These are phyloP conservation scores for Coelastrella sp. DNA, from an alignment of 139 green algal genomes.

Conservation along the genomic window DNA sequence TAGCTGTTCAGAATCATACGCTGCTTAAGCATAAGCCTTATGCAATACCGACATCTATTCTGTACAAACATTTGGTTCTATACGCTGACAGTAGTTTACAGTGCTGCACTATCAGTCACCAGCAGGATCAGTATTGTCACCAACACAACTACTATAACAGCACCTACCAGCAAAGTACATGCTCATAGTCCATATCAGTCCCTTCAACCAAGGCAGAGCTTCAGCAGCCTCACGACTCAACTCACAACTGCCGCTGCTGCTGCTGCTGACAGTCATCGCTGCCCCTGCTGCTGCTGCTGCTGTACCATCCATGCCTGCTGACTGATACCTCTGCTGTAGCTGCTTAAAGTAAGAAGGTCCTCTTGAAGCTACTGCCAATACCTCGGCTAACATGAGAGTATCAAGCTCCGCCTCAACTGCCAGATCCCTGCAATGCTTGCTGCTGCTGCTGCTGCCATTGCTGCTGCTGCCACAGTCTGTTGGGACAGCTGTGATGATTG, in stretches of 20 bases:
- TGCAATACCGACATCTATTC: too few species aligned
- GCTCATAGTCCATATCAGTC: slow-evolving; percentile 80
- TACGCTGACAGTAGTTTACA: too few species aligned
- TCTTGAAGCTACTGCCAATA: background rate
- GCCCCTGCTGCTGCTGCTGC: too few species aligned
- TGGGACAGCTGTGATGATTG: slow-evolving; percentile 47
- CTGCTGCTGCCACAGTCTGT: background rate
- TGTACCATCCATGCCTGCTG: too few species aligned
- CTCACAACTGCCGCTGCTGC: slow-evolving; percentile 10
- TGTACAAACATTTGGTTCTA: too few species aligned
- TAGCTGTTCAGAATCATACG: too few species aligned
- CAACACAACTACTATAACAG: background rate
- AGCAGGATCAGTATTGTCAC: too few species aligned
- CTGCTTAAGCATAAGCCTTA: too few species aligned
- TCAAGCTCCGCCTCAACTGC: slow-evolving; percentile 21
- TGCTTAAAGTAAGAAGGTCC: background rate
- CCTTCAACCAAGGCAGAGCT: slow-evolving; percentile 61
- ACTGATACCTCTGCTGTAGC: background rate
- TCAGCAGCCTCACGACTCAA: slow-evolving; percentile 26
- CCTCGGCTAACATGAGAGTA: slow-evolving; percentile 18
- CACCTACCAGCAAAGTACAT: slow-evolving; percentile 77
- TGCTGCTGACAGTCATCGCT: background rate
- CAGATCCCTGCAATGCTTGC: background rate
- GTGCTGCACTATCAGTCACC: too few species aligned
- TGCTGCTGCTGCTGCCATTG: slow-evolving; percentile 1